Percentiles rank a stretch among this genome's conserved stretches.
These are phyloP conservation scores for maize (Zea mays) DNA, from an alignment of 176 grass and related monocot genomes.

Conservation along the genomic window DNA sequence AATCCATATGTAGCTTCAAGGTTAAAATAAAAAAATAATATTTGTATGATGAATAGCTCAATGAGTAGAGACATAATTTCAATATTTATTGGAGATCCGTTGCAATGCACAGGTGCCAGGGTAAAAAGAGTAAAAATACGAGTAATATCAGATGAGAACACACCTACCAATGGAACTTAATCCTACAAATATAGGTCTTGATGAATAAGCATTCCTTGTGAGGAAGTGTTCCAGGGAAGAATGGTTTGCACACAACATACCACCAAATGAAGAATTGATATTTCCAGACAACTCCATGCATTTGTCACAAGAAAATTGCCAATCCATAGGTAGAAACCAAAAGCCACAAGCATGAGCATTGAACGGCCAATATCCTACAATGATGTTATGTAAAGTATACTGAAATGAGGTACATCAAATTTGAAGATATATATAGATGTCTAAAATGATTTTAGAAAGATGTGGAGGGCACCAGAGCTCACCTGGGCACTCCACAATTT, in stretches of 20 bases:
- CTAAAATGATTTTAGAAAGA: conserved; percentile 24
- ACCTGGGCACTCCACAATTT: conserved; percentile 90
- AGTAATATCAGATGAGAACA: conserved; percentile 14
- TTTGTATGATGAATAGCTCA: not conserved
- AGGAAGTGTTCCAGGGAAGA: conserved; percentile 58
- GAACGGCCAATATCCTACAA: conserved; percentile 80
- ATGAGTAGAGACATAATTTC: not conserved
- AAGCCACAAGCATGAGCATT: conserved; percentile 74
- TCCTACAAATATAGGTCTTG: conserved; percentile 78
- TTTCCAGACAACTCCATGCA: conserved; percentile 55
- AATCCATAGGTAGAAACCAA: conserved; percentile 86
- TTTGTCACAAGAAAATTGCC: conserved; percentile 90
- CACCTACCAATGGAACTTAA: conserved; percentile 96
- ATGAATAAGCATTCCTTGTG: conserved; percentile 38
- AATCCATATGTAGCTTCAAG: not conserved
- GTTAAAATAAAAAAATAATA: conserved; percentile 1
- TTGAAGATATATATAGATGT: conserved; percentile 7
- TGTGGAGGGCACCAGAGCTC: conserved; percentile 12
- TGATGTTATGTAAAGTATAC: conserved; percentile 21
- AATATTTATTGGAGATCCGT: not conserved
- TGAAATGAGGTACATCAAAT: conserved; percentile 5
- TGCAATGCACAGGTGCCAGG: not conserved
- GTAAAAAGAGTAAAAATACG: not conserved
- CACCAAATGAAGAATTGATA: conserved; percentile 37
- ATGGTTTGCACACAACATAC: conserved; percentile 63